Evolutionary conservation across 2,329 filamentous ascomycete species (phyloP).

Genomic region (Sclerotinia glacialis): DNA sequence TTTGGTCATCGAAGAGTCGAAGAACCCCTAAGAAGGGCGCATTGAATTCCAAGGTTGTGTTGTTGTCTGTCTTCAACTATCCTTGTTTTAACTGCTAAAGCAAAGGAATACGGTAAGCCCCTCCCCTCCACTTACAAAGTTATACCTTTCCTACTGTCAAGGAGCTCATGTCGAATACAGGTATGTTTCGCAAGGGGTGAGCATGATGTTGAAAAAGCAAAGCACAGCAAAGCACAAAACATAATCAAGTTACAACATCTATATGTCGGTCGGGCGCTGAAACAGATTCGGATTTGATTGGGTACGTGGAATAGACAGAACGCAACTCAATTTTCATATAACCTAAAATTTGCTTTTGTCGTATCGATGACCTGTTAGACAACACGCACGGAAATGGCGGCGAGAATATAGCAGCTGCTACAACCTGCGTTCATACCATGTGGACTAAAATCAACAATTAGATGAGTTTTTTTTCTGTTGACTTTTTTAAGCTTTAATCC

Average conservation of each 20-base stretch:
- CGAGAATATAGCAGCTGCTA: slow-evolving; percentile 1
- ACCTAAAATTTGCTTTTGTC: neutral
- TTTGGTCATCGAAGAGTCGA: slow-evolving; percentile 16
- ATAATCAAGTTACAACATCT: neutral
- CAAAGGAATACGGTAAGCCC: neutral
- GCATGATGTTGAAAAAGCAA: slow-evolving; percentile 16
- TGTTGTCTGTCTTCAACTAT: neutral
- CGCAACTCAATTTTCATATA: neutral
- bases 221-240: neutral
- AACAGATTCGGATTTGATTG: neutral
- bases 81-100: slow-evolving; percentile 4
- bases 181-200: slow-evolving; percentile 9
- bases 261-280: neutral
- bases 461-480: neutral
- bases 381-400: slow-evolving; percentile 11
- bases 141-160: neutral
- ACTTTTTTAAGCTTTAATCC: neutral
- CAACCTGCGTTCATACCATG: neutral
- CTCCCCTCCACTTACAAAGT: neutral
- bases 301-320: neutral
- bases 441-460: slow-evolving; percentile 7
- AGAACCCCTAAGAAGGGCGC: slow-evolving; percentile 19
- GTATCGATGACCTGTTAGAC: neutral
- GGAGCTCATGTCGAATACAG: slow-evolving; percentile 8
- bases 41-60: slow-evolving; percentile 20